Evolutionary conservation across 495 filamentous ascomycete genomes (phyloP).

Genomic region (Friedmanniomyces endolithicus): DNA sequence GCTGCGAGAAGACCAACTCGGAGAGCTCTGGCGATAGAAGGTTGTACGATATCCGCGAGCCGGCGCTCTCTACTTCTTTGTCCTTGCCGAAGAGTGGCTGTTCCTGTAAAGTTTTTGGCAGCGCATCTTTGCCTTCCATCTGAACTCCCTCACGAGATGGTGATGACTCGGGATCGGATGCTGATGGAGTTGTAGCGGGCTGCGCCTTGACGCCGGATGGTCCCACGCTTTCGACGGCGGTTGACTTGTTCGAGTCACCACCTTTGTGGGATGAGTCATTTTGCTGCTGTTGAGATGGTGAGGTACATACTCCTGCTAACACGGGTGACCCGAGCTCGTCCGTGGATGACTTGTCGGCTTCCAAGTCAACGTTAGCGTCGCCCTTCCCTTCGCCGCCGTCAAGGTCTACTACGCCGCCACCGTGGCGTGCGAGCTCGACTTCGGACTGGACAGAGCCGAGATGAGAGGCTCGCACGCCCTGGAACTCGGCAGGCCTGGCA

Average conservation of each 20-base stretch:
- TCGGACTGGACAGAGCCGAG: slow-evolving; percentile 2
- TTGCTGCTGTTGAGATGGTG: too few species aligned
- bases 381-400: neutral
- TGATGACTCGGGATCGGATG: too few species aligned
- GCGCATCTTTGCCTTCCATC: neutral
- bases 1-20: slow-evolving; percentile 52
- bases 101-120: neutral
- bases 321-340: neutral
- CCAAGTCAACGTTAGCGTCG: neutral
- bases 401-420: neutral
- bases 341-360: neutral
- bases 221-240: too few species aligned
- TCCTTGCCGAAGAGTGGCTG: slow-evolving; percentile 16
- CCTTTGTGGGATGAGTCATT: too few species aligned
- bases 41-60: slow-evolving; percentile 62
- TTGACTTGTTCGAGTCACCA: too few species aligned
- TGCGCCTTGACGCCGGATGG: too few species aligned
- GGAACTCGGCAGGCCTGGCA: neutral
- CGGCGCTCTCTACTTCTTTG: slow-evolving; percentile 39
- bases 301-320: too few species aligned
- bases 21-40: slow-evolving; percentile 38
- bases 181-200: too few species aligned
- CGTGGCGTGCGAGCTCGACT: neutral
- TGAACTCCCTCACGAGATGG: too few species aligned
- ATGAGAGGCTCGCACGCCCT: neutral